These are phyloP conservation scores for Ceratobasidium sp. DNA, from an alignment of 1,284 basidiomycete species.

Conservation along the genomic window DNA sequence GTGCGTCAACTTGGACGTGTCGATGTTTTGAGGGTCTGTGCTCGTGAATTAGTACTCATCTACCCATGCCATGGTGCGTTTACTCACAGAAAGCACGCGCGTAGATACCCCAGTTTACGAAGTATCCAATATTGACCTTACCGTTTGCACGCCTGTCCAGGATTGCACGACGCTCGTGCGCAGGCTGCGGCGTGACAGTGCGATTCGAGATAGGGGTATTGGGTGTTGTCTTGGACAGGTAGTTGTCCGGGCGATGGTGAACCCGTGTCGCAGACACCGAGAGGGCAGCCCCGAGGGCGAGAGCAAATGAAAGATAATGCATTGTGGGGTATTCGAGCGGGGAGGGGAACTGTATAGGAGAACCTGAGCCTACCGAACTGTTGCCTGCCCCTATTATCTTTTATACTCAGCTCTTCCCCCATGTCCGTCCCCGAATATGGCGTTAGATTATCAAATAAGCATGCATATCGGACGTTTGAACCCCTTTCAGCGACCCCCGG, in stretches of 20 bases:
- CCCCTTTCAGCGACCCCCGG: not conserved
- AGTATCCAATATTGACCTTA: constrained; percentile 73
- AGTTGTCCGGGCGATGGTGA: constrained; percentile 68
- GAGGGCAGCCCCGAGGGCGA: constrained; percentile 34
- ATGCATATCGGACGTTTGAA: not conserved
- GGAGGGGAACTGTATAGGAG: not conserved
- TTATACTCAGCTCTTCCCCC: not conserved
- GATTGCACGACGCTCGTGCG: constrained; percentile 29
- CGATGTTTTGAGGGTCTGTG: constrained; percentile 71
- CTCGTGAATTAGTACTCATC: constrained; percentile 3
- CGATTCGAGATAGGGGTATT: constrained; percentile 58
- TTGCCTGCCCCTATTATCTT: not conserved
- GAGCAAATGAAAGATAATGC: constrained; percentile 28
- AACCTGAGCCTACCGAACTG: not conserved
- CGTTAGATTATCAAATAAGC: not conserved
- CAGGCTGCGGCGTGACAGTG: constrained; percentile 54
- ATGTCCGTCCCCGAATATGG: not conserved
- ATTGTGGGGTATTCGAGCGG: constrained; percentile 15
- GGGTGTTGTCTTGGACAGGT: constrained; percentile 55
- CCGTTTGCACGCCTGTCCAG: constrained; percentile 59
- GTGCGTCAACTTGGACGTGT: constrained; percentile 71
- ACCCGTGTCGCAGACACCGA: constrained; percentile 62
- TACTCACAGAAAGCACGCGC: constrained; percentile 41
- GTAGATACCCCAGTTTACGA: constrained; percentile 54
- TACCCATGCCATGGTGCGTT: not conserved